Conservation (phyloP, 2,329 filamentous ascomycete genomes). For the Kalaharituber pfeilii region DNA sequence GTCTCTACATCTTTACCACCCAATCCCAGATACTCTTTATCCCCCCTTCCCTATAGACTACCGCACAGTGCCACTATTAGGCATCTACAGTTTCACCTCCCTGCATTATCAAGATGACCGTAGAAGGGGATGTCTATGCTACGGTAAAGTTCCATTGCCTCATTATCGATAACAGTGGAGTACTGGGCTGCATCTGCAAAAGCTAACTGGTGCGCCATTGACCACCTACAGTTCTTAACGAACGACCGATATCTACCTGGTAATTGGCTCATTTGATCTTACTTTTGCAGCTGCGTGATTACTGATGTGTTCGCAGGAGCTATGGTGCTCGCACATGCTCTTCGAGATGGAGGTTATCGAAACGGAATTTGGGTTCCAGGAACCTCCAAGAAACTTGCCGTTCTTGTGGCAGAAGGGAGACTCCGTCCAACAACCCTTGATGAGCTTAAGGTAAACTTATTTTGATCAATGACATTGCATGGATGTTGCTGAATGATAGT, state of each 20-base stretch:
- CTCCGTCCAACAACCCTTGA: slow-evolving; percentile 57
- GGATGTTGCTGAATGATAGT: not conserved
- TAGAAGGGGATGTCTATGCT: not conserved
- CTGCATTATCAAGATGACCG: too few relatives aligned
- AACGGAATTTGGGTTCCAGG: slow-evolving; percentile 28
- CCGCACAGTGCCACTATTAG: too few relatives aligned
- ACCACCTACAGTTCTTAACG: slow-evolving; percentile 37
- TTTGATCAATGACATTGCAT: slow-evolving; percentile 12
- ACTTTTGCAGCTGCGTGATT: slow-evolving; percentile 17
- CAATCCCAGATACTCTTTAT: too few relatives aligned
- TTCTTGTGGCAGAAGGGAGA: slow-evolving; percentile 64
- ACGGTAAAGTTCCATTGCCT: not conserved
- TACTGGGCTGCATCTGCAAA: too few relatives aligned
- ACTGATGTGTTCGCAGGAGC: slow-evolving; percentile 44
- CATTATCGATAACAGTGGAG: not conserved
- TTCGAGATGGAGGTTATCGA: slow-evolving; percentile 50
- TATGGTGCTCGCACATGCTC: slow-evolving; percentile 79
- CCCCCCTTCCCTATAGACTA: too few relatives aligned
- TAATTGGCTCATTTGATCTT: slow-evolving; percentile 30
- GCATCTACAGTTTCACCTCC: too few relatives aligned
- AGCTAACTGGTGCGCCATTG: not conserved
- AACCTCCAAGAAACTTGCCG: slow-evolving; percentile 68
- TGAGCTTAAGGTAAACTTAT: slow-evolving; percentile 50
- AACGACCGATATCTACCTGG: slow-evolving; percentile 87
- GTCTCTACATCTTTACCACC: too few relatives aligned